Conservation (phyloP, 202 grass and related monocot species). For the Bolboschoenoplectus hybrid region DNA sequence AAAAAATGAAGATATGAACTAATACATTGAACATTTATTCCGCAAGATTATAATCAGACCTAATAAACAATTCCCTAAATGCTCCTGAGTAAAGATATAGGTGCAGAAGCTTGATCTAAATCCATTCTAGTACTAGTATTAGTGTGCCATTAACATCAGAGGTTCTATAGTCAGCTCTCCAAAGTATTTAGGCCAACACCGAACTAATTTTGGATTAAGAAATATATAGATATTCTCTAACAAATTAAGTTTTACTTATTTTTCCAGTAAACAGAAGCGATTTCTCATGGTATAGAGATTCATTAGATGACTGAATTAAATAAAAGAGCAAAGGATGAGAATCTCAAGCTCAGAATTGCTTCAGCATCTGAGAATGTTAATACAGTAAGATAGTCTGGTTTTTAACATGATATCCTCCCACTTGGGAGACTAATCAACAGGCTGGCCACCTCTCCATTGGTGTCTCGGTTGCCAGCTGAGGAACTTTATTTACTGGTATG, state of each 20-base stretch:
- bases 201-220: not conserved
- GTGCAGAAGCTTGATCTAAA: constrained; percentile 6
- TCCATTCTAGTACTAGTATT: not conserved
- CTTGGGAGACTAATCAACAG: constrained; percentile 20
- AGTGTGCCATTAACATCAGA: not conserved
- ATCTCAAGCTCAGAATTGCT: not conserved
- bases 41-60: not conserved
- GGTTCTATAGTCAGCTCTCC: not conserved
- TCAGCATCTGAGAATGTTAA: not conserved
- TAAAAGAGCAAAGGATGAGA: not conserved
- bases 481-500: not conserved
- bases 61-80: not conserved
- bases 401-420: constrained; percentile 7
- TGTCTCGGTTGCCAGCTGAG: not conserved
- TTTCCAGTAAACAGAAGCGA: not conserved
- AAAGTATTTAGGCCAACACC: not conserved
- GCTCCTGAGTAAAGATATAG: not conserved
- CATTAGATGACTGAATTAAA: not conserved
- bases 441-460: not conserved
- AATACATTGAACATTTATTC: not conserved
- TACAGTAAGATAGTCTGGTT: not conserved
- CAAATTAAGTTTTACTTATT: not conserved
- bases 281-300: not conserved
- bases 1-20: not conserved
- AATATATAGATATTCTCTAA: not conserved